Base-by-base conservation (phyloP, 2,329 filamentous ascomycete genomes). In the Neophaeococcomyces aloes region DNA sequence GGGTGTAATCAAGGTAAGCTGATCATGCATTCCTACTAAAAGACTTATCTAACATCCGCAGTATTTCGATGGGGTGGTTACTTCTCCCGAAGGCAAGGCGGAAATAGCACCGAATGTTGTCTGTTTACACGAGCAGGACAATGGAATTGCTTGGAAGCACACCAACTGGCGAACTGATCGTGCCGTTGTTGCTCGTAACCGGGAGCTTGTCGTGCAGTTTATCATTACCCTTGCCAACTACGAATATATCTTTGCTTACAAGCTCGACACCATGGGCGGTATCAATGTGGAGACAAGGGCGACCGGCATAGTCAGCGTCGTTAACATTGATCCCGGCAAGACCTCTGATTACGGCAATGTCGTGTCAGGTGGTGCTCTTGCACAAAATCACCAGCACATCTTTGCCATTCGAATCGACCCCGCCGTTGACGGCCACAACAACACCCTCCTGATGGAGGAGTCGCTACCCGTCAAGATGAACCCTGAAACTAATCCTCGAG, bases 141-240 rank as follows among this genome's bases (percentile, higher is more conserved):
- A 76, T 42, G 80, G 80, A 3, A 80, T 83, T 32, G 69, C 71
- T 5, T 83, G 78, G 78, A 83, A 83, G 56, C 79, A 83, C 60
- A 81, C 78, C 4, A 82, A 83, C 62, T 81, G 74, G 65, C 69
- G 79, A 3, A 83, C 77, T 0, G 67, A 69, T 21, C 69, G 75
- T 1, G 76, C 77, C 0, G 75, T 78, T 1, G 75, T 82, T 0
- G 75, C 74, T 0, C 68, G 80, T 6, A 67, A 71, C 45, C 71
- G 79, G 1, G 74, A 81, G 51, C 67, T 83, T 2, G 77, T 83
- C 0, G 59, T 83, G 2, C 79, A 83, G 52, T 79, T 75, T 56
- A 78, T 83, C 59, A 75, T 79, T 50, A 83, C 79, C 0, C 69
- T 83, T 2, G 75, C 75, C 15, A 83, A 84, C 61, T 83, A 84